Evolutionary conservation across 2,329 filamentous ascomycete species (phyloP), one percentile per base, ranked within the genome.

Genomic region (Alternaria burnsii): DNA sequence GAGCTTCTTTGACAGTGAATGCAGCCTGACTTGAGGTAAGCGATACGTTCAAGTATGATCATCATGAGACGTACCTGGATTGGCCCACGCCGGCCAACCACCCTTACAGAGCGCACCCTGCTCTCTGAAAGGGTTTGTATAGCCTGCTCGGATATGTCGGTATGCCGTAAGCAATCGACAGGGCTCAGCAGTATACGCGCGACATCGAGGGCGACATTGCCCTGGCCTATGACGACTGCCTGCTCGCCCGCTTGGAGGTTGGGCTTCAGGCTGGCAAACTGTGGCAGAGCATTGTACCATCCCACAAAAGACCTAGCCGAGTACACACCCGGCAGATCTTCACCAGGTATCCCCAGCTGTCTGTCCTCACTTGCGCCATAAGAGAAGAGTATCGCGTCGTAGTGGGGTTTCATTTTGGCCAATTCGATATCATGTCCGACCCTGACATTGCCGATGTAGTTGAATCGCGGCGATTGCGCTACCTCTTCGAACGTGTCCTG

Each of bases 251-350:
- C 82, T 0, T 88, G 86, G 26, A 98, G 84, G 72, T 93, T 87
- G 0, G 93, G 91, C n/a, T 86, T 82, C 8, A 97, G 81, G 68
- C 86, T 79, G 20, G 90, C 86, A 74, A 91, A 91, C 69, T 96
- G 91, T 0, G 95, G 95, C 3, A 97, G 84, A 3, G 95, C 95
- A 78, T 99, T 99, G 79, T 99, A 99, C 95, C 95, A 99, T 18
- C 94, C 95, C 1, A 99, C 95, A 76, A 98, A 97, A 40, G 93
- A 90, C 28, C 95, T 88, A 2, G 95, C 95, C 8, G 94, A 97
- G 75, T 93, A 90, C 18, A 98, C 88, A 3, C 92, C 92, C 26
- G 84, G 82, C 7, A 95, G 81, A 6, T 89, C 85, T 73, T 99
- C 95, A 9, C 94, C 94, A 0, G 91, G 88, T 36, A 99, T 88